Evolutionary conservation across 106 monocot genomes (phyloP).

Genomic region (Dendrobium chrysotoxum): DNA sequence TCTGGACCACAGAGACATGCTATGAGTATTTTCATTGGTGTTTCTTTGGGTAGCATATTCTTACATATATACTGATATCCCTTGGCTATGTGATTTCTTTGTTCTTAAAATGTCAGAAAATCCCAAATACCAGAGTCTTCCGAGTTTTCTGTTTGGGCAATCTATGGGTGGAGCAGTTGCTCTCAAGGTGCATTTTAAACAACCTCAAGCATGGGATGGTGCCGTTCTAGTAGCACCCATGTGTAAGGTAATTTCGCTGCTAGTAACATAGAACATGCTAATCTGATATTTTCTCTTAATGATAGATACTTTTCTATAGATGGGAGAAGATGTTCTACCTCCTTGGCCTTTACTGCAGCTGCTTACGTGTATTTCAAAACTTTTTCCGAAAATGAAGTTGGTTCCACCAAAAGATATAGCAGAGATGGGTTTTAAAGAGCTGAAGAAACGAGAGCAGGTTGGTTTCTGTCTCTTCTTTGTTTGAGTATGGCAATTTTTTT

Average conservation of each 20-base stretch:
- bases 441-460: conserved; percentile 76
- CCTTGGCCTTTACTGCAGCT: conserved; percentile 65
- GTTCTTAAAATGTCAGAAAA: conserved; percentile 41
- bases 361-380: conserved; percentile 48
- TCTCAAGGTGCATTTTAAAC: conserved; percentile 76
- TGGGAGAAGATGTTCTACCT: conserved; percentile 77
- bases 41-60: neutral
- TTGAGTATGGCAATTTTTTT: neutral
- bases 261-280: neutral
- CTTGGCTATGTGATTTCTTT: neutral
- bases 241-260: conserved; percentile 65
- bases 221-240: conserved; percentile 92
- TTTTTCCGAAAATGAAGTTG: conserved; percentile 70
- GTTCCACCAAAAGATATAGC: conserved; percentile 87
- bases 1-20: too few relatives aligned
- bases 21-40: too few relatives aligned
- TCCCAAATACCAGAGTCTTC: conserved; percentile 59
- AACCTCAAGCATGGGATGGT: conserved; percentile 72
- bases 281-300: neutral
- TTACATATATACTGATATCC: neutral
- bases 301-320: conserved; percentile 24
- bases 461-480: conserved; percentile 2
- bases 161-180: conserved; percentile 98
- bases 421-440: conserved; percentile 80
- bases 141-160: conserved; percentile 87